phyloP scores from a whole-genome alignment of 345 rosid species.

The Gossypium longicalyx region DNA sequence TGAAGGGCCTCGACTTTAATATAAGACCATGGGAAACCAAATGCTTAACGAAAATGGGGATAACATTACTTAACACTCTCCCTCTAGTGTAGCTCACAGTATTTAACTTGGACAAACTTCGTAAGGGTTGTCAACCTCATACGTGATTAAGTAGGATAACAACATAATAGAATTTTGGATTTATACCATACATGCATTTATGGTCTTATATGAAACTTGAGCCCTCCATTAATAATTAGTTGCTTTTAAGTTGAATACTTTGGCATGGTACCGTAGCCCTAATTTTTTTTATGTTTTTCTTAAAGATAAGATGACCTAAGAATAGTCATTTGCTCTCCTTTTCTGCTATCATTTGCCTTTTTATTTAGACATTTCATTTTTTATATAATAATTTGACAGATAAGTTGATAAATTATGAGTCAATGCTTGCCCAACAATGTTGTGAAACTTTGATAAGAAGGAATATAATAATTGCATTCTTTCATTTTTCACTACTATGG shows the following conservation, averaged over 20 bases:
- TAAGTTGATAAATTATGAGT: conserved; percentile 3
- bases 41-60: neutral
- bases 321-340: neutral
- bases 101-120: neutral
- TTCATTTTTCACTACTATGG: neutral
- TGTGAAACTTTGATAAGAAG: neutral
- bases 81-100: neutral
- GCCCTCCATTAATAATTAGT: too few species aligned
- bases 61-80: neutral
- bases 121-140: neutral
- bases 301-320: neutral
- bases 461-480: too few species aligned
- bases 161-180: too few species aligned
- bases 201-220: neutral
- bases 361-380: neutral
- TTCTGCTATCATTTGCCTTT: neutral
- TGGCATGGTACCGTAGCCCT: too few species aligned
- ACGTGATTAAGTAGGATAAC: neutral
- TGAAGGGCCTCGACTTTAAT: neutral
- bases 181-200: neutral
- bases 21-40: neutral
- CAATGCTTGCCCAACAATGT: neutral
- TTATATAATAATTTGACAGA: conserved; percentile 4
- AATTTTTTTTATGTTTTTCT: too few species aligned
- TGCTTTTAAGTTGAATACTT: too few species aligned